Conservation (phyloP, 164 flowering plant species). For the Santalum album region DNA sequence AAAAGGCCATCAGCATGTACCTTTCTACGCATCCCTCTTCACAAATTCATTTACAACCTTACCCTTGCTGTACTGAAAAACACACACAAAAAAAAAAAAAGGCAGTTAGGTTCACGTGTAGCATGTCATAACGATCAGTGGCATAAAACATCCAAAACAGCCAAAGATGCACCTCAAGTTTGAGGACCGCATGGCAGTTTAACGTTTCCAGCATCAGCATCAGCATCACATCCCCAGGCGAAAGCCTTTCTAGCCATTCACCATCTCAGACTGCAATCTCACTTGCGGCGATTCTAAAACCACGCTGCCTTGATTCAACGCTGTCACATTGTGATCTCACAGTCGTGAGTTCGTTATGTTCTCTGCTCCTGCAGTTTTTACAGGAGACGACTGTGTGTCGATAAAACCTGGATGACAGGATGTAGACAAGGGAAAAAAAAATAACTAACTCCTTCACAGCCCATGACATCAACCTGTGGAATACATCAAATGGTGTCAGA, state of each 20-base stretch:
- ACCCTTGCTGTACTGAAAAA: no score
- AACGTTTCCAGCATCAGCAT: slow-evolving; percentile 19
- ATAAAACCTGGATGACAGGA: slow-evolving; percentile 36
- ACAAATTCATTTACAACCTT: no score
- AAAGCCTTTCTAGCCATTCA: slow-evolving; percentile 34
- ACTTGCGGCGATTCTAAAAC: slow-evolving; percentile 24
- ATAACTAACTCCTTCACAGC: slow-evolving; percentile 41
- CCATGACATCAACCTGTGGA: slow-evolving; percentile 24
- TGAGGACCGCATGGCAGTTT: slow-evolving; percentile 26
- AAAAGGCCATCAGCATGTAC: neutral
- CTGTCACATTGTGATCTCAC: no score
- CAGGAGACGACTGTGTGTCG: slow-evolving; percentile 49
- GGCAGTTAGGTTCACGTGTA: neutral
- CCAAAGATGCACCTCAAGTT: slow-evolving; percentile 38
- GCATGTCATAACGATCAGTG: slow-evolving; percentile 3
- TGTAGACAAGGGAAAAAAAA: slow-evolving; percentile 24
- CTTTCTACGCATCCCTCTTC: no score
- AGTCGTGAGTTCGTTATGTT: no score
- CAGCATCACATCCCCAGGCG: slow-evolving; percentile 24
- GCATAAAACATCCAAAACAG: slow-evolving; percentile 27
- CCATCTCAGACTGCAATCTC: slow-evolving; percentile 20
- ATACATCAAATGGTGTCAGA: slow-evolving; percentile 36
- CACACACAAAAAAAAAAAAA: no score
- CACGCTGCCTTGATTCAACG: no score
- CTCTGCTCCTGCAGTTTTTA: neutral